Percentiles rank a stretch among this genome's conserved stretches.
phyloP scores from a whole-genome alignment of 2,329 filamentous ascomycete species.

The Trichoderma afroharzianum region DNA sequence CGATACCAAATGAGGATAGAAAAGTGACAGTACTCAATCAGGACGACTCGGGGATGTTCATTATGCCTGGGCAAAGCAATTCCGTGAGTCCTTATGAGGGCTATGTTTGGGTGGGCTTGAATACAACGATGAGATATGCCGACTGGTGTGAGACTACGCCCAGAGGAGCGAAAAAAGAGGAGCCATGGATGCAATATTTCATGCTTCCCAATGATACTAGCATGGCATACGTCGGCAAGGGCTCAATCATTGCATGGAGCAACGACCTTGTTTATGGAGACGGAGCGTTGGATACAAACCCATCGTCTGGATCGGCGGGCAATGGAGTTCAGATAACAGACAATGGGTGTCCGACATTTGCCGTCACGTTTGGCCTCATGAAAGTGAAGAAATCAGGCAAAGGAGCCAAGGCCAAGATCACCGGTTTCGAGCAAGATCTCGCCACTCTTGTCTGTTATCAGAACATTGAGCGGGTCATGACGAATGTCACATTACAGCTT shows the following conservation, averaged over 20 bases:
- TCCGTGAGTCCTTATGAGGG: background rate
- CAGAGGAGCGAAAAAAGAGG: background rate
- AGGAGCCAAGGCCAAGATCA: background rate
- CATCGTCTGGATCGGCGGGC: background rate
- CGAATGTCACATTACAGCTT: constrained; percentile 3
- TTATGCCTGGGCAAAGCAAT: background rate
- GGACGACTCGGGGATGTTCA: background rate
- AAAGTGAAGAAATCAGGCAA: background rate
- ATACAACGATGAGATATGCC: background rate
- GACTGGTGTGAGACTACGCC: constrained; percentile 2
- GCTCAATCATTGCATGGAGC: background rate
- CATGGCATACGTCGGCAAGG: constrained; percentile 4
- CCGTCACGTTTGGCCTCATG: background rate
- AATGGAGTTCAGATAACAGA: background rate
- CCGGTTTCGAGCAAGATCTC: constrained; percentile 3
- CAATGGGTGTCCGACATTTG: constrained; percentile 7
- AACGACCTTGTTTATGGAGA: background rate
- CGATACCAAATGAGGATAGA: background rate
- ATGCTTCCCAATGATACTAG: constrained; percentile 8
- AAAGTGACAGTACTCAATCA: background rate
- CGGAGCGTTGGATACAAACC: background rate
- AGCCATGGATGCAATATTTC: constrained; percentile 12
- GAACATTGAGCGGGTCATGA: constrained; percentile 4
- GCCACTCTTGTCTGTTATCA: constrained; percentile 10
- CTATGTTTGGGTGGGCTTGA: background rate